Percentiles rank a stretch among this genome's conserved stretches.
phyloP scores from a whole-genome alignment of 2,329 filamentous ascomycete species.

The Xylaria sp. region DNA sequence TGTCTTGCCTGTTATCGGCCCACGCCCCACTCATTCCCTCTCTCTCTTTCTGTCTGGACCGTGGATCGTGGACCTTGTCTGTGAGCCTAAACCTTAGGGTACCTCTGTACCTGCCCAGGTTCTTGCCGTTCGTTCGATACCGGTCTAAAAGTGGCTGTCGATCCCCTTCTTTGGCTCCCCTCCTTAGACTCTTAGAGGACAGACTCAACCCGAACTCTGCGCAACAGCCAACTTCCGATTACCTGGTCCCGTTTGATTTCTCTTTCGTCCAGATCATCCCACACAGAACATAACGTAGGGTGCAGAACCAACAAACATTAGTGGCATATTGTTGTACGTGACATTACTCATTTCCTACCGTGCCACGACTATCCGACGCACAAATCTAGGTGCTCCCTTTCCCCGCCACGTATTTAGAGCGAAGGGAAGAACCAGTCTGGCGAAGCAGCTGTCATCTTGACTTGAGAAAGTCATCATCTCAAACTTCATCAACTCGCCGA shows the following conservation, averaged over 20 bases:
- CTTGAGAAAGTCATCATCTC: not conserved
- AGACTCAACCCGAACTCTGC: conserved; percentile 6
- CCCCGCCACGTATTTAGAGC: not conserved
- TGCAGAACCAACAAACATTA: not conserved
- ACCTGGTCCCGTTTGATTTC: not conserved
- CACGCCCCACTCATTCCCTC: not conserved
- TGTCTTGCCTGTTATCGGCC: not conserved
- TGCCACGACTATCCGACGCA: conserved; percentile 11
- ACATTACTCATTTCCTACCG: conserved; percentile 1
- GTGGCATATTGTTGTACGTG: conserved; percentile 10
- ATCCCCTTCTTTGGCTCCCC: conserved; percentile 21
- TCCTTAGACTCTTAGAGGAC: not conserved
- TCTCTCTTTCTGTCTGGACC: conserved; percentile 7
- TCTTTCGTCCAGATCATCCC: not conserved
- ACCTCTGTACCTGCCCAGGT: conserved; percentile 6
- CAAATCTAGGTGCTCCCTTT: conserved; percentile 15
- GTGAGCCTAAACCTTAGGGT: conserved; percentile 15
- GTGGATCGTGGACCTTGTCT: not conserved
- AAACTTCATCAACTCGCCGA: conserved; percentile 12
- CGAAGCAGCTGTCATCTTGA: conserved; percentile 1
- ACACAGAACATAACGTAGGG: not conserved
- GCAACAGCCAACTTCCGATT: not conserved
- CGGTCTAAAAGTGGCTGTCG: conserved; percentile 5
- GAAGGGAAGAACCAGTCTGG: not conserved
- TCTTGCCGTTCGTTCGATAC: conserved; percentile 11